These are phyloP conservation scores for Penicillium decumbens DNA, from an alignment of 2,329 filamentous ascomycete genomes.

Conservation along the genomic window DNA sequence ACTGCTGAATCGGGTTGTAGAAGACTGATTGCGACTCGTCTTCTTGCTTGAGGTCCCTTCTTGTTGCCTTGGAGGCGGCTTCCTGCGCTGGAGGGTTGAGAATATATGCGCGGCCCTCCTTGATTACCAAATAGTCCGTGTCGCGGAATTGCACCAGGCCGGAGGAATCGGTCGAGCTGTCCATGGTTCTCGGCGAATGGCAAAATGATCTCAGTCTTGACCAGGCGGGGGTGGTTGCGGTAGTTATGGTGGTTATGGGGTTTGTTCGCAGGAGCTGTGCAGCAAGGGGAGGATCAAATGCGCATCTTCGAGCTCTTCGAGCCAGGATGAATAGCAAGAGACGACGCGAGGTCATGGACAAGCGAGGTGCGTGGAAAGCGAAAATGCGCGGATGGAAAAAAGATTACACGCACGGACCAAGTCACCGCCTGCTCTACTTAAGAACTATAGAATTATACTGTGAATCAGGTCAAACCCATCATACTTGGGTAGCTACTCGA, in stretches of 20 bases:
- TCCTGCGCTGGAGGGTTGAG: constrained; percentile 55
- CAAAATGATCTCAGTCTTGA: constrained; percentile 6
- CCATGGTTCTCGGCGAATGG: constrained; percentile 16
- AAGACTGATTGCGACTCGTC: constrained; percentile 74
- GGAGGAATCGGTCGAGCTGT: constrained; percentile 15
- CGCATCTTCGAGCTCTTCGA: constrained; percentile 11
- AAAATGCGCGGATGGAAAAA: constrained; percentile 16
- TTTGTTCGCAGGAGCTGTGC: constrained; percentile 1
- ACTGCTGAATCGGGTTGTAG: constrained; percentile 98
- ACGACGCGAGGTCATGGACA: constrained; percentile 14
- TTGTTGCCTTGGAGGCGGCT: constrained; percentile 40
- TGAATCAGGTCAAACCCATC: neutral
- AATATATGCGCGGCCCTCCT: constrained; percentile 65
- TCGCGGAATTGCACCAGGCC: constrained; percentile 44
- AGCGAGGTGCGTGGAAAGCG: neutral
- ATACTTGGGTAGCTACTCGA: neutral
- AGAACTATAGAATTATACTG: too few species aligned
- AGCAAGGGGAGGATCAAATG: constrained; percentile 3
- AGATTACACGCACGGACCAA: constrained; percentile 22
- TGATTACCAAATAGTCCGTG: constrained; percentile 56
- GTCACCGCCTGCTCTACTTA: neutral
- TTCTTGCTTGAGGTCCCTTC: constrained; percentile 46
- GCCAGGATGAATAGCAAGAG: constrained; percentile 3
- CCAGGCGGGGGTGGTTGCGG: neutral
- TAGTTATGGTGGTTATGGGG: too few species aligned